Evolutionary conservation across 495 filamentous ascomycete species (phyloP).

Genomic region (Penicillium pancosmium): DNA sequence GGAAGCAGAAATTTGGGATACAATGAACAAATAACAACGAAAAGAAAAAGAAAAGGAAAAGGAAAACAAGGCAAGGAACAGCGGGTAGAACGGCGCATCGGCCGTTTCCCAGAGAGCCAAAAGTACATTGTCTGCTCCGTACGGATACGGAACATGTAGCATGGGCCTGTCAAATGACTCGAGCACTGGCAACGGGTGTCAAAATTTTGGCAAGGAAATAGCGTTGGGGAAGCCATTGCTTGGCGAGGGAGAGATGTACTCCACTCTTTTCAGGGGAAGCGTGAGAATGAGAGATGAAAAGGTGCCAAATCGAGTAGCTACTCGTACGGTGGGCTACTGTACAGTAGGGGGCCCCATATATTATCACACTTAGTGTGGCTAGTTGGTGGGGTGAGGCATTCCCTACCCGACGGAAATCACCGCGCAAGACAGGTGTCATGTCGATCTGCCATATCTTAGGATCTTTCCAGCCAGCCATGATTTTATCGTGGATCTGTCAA

Average conservation of each 20-base stretch:
- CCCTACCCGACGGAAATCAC: not conserved
- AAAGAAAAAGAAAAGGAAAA: too few relatives aligned
- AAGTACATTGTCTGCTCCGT: not conserved
- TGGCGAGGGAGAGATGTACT: not conserved
- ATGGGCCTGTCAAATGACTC: too few relatives aligned
- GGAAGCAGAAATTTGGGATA: too few relatives aligned
- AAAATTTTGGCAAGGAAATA: constrained; percentile 2
- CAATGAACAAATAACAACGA: too few relatives aligned
- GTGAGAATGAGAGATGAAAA: not conserved
- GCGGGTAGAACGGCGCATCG: not conserved
- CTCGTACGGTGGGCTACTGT: too few relatives aligned
- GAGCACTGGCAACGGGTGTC: not conserved
- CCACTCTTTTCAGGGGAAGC: constrained; percentile 1
- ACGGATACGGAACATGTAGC: too few relatives aligned
- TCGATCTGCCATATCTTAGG: constrained; percentile 1
- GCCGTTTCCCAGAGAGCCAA: not conserved
- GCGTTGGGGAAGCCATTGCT: not conserved
- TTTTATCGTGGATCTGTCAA: not conserved
- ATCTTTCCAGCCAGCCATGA: constrained; percentile 4
- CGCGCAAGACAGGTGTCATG: not conserved
- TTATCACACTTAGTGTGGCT: not conserved
- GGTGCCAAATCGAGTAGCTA: too few relatives aligned
- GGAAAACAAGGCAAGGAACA: too few relatives aligned
- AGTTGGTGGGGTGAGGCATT: not conserved
- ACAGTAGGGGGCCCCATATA: not conserved